Evolutionary conservation across 768 basidiomycete species (phyloP), one percentile per base, ranked within the genome.

Genomic region (Tylopilus sp.): DNA sequence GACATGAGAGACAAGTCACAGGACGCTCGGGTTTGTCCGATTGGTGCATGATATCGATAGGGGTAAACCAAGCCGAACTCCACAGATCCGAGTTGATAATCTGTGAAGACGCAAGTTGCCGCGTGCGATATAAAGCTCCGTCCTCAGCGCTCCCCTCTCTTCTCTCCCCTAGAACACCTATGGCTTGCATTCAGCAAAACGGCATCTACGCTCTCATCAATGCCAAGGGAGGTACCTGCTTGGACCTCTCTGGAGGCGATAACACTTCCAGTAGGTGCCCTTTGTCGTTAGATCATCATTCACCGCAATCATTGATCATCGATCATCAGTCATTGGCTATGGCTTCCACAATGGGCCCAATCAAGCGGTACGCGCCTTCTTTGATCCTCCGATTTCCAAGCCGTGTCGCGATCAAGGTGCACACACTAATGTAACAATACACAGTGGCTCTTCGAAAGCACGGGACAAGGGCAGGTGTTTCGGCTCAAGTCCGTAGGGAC

Each of bases 171-270:
- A 6, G 34, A 34, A 14, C 12, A 37, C n/a, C n/a, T 11, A 37
- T 37, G 37, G 8, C 37, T 12, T 37, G 37, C n/a, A 37, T 37
- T 37, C 31, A 14, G 8, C 33, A 1, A 17, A 4, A 14, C 12
- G 33, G 33, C 12, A 5, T 33, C 11, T 17, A 6, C 17, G 33
- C 8, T 12, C 17, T 12, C 17, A 70, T 63, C 36, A 86, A 85
- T 65, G 73, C 66, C 60, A 76, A 81, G 65, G 71, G 75, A 9
- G 75, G 74, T 3, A 84, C 78, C 6, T 78, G 74, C 25, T 56
- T 83, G 24, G 82, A 85, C 59, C 72, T 85, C 51, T 84, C 83
- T 17, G 81, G 76, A 4, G 70, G 53, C 9, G 82, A 84, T 61
- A 74, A 78, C 53, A 62, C 42, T 9, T 73, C 79, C 44, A 73